Evolutionary conservation across 164 flowering plant species (phyloP), one percentile per base, ranked within the genome.

Genomic region (Tetracentron sinense): DNA sequence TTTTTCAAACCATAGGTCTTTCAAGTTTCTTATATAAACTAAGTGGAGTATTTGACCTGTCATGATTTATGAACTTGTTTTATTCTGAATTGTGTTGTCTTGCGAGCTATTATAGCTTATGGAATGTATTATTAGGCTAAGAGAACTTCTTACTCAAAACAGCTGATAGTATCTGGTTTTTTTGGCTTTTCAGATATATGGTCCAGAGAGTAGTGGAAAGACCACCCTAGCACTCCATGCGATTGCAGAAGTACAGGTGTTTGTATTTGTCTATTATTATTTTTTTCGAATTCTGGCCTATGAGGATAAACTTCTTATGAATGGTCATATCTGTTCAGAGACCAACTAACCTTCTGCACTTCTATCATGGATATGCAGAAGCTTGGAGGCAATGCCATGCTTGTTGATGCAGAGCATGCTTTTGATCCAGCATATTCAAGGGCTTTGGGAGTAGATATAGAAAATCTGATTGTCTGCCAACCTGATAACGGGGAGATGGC

Each of bases 401-500:
- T 94, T 77, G 97, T 91, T 71, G 99, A 94, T 77, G 99, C 97
- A 63, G 99, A 94, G 75, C 99, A 94, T 83, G 99, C 97, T 69
- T 94, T 94, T 82, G 99, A 94, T 82, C 95, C 99, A 68, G 66
- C 99, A 52, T 94, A 94, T 75, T 94, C 99, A 42, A 91, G 79
- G 77, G 87, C 93, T 46, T 58, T 94, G 63, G 99, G 99, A 47
- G 96, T 94, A 31, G 99, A 94, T 74, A 86, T 94, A 31, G 99
- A 94, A 71, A 91, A 91, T 77, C 69, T 94, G 71, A 91, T 91
- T 54, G 97, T 94, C 47, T 94, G 97, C 75, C 99, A 94, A 74
- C 99, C 99, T 68, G 97, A 94, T 74, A 77, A 85, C 71, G 99
- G 99, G 60, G 97, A 94, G 78, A 94, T 94, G 99, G 99, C 96